These are phyloP conservation scores for Elaphomyces granulatus DNA, from an alignment of 495 filamentous ascomycete genomes.

Conservation along the genomic window DNA sequence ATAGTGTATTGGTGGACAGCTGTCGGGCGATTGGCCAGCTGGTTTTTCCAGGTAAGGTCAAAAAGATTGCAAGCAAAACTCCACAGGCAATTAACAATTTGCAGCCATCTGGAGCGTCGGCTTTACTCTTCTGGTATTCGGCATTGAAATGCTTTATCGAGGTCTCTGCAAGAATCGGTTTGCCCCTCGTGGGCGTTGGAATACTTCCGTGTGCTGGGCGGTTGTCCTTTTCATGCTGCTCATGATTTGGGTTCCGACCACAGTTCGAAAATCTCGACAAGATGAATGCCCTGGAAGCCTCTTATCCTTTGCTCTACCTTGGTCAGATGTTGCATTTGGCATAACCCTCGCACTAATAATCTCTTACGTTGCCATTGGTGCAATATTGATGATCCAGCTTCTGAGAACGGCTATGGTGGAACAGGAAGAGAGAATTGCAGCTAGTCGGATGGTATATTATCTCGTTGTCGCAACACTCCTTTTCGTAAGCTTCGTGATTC, in stretches of 20 bases:
- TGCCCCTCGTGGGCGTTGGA: constrained; percentile 15
- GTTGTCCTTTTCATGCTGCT: constrained; percentile 14
- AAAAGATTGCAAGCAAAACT: background rate
- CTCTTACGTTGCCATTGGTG: constrained; percentile 5
- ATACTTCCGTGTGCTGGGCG: constrained; percentile 13
- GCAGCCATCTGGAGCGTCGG: constrained; percentile 24
- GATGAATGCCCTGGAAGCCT: constrained; percentile 17
- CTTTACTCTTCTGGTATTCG: constrained; percentile 21
- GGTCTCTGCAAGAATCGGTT: constrained; percentile 16
- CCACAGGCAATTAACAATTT: background rate
- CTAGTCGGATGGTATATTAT: constrained; percentile 26
- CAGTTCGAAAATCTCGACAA: constrained; percentile 3
- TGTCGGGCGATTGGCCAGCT: constrained; percentile 18
- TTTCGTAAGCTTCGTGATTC: constrained; percentile 16
- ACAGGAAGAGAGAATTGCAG: constrained; percentile 20
- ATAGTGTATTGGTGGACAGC: constrained; percentile 6
- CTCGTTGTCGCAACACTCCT: constrained; percentile 15
- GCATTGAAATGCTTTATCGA: constrained; percentile 20
- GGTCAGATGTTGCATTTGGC: constrained; percentile 13
- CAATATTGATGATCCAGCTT: constrained; percentile 12
- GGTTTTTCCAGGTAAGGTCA: constrained; percentile 19
- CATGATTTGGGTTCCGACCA: constrained; percentile 17
- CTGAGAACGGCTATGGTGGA: constrained; percentile 13
- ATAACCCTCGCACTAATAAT: constrained; percentile 8
- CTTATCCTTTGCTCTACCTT: constrained; percentile 16